Base-by-base conservation (phyloP, 108 stramenopile genomes). In the Cyclotella choctawhatcheeana region DNA sequence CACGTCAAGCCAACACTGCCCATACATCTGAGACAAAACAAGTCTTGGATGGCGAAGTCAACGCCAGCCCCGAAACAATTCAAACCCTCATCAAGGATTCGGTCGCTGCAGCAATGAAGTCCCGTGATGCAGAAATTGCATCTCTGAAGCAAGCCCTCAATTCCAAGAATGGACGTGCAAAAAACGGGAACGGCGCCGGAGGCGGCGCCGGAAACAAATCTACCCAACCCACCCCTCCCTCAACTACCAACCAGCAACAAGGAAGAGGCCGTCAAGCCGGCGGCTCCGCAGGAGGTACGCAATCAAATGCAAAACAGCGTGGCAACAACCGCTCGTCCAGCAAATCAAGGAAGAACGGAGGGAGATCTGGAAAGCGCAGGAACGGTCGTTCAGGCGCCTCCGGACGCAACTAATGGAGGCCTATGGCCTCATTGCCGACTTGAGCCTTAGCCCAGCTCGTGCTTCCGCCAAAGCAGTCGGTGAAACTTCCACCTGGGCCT, bases 371-470 rank as follows among this genome's bases (percentile, higher is more conserved):
- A 25, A 73, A 21, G 26, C 26, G 22, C 35, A 31, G 20, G 5
- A 2, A n/a, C 62, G 62, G 26, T 0, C 44, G 26, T 5, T 50
- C n/a, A 7, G 16, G 0, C 43, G 2, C 14, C 18, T 61, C 7
- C 8, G 64, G 22, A 13, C 20, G 30, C 35, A 37, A 25, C 43
- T 74, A 29, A 30, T 26, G 12, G 29, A 29, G 5, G 7, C 6
- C 25, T 67, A 29, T 25, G 73, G 65, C 0, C 67, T 74, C 22
- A 16, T 67, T 18, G 55, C 73, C 30, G 44, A 74, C 44, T 31
- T 47, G 18, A 2, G 63, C 34, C 48, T 67, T 25, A 55, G 31
- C 0, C 58, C 30, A 17, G 30, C 32, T 32, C 22, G 40, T 29
- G 64, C 66, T 74, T 51, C 73, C 51, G 29, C 18, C 35, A 22